phyloP scores from a whole-genome alignment of 2,329 filamentous ascomycete genomes.

The Sphaerulina populicola region DNA sequence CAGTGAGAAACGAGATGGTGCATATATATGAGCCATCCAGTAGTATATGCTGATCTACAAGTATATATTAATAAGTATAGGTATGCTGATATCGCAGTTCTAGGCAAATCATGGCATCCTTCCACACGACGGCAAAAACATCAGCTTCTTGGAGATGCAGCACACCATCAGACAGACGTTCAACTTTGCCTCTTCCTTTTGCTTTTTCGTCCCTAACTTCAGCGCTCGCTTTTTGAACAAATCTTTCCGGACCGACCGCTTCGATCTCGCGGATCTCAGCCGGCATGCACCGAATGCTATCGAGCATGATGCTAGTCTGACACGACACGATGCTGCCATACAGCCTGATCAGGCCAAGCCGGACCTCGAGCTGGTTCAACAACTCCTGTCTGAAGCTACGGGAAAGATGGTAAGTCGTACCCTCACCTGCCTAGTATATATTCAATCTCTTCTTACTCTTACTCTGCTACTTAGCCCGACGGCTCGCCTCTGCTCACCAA shows the following conservation, averaged over 20 bases:
- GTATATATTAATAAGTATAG: too few species aligned
- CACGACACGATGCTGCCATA: conserved; percentile 32
- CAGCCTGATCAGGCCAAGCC: conserved; percentile 35
- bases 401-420: conserved; percentile 27
- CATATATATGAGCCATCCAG: too few species aligned
- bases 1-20: too few species aligned
- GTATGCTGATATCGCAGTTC: too few species aligned
- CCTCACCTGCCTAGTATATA: too few species aligned
- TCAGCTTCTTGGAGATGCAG: conserved; percentile 25
- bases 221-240: conserved; percentile 25
- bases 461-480: conserved; percentile 13
- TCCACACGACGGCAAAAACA: conserved; percentile 27
- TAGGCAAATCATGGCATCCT: conserved; percentile 27
- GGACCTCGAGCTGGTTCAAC: conserved; percentile 33
- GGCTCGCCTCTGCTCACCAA: conserved; percentile 32
- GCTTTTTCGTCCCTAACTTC: conserved; percentile 27
- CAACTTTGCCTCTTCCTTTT: conserved; percentile 28
- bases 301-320: conserved; percentile 27
- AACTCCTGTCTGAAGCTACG: conserved; percentile 33
- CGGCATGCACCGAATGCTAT: conserved; percentile 25
- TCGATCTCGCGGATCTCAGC: conserved; percentile 25
- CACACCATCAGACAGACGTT: conserved; percentile 25
- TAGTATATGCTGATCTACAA: too few species aligned
- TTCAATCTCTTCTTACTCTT: too few species aligned
- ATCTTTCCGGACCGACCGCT: conserved; percentile 24